Conservation (phyloP, 2,329 filamentous ascomycete species). For the Alternaria atra region DNA sequence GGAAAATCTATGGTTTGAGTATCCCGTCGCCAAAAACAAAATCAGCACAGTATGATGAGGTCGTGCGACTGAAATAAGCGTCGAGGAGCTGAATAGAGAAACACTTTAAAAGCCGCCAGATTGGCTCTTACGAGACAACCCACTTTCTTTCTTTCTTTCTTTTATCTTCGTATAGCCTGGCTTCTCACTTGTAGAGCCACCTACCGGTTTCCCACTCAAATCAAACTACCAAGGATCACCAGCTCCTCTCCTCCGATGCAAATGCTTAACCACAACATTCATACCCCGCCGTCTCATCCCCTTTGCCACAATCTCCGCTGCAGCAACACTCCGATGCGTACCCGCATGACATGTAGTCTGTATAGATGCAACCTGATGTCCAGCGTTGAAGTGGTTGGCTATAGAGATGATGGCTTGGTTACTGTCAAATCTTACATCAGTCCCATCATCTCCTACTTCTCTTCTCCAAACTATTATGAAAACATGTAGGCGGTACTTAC, state of each 20-base stretch:
- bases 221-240: slow-evolving; percentile 9
- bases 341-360: slow-evolving; percentile 21
- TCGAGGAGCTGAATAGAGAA: too few species aligned
- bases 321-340: slow-evolving; percentile 32
- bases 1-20: too few species aligned
- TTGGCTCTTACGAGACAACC: too few species aligned
- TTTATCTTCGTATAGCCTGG: too few species aligned
- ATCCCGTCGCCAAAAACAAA: too few species aligned
- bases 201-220: too few species aligned
- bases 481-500: background rate
- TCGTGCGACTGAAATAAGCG: too few species aligned
- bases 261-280: slow-evolving; percentile 21
- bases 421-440: background rate
- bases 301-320: slow-evolving; percentile 26
- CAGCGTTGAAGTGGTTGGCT: background rate
- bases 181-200: too few species aligned
- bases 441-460: background rate
- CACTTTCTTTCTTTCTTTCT: too few species aligned
- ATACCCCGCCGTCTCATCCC: slow-evolving; percentile 15
- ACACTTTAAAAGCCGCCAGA: too few species aligned
- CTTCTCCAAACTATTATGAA: background rate
- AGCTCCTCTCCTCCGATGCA: slow-evolving; percentile 19
- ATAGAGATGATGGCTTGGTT: background rate
- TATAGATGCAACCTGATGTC: slow-evolving; percentile 15
- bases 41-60: too few species aligned